Percentiles rank a stretch among this genome's conserved stretches.
Conservation (phyloP, 768 basidiomycete species). For the Cyclocybe aegerita region DNA sequence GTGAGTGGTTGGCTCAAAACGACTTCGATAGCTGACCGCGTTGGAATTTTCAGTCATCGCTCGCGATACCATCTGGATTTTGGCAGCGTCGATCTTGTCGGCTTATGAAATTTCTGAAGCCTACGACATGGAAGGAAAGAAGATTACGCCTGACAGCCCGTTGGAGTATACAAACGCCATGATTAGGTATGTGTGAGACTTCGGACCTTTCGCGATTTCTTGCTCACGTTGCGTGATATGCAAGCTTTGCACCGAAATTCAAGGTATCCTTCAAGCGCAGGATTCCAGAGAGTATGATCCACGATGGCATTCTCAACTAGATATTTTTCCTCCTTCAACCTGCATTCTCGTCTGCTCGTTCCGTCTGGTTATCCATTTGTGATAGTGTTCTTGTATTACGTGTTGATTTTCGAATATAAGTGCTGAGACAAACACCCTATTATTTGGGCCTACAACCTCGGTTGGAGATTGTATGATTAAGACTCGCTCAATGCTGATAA, state of each 20-base stretch:
- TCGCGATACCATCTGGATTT: slow-evolving; percentile 9
- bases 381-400: no score
- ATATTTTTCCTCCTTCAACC: neutral
- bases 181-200: neutral
- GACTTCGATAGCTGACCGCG: neutral
- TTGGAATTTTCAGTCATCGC: slow-evolving; percentile 1
- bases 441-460: no score
- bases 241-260: slow-evolving; percentile 4
- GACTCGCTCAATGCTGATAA: no score
- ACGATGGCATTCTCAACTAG: neutral
- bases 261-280: slow-evolving; percentile 1
- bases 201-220: neutral
- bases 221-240: no score
- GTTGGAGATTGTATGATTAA: no score
- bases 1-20: neutral
- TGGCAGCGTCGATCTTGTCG: slow-evolving; percentile 5
- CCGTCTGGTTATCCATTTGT: no score
- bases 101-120: neutral
- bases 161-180: slow-evolving; percentile 5
- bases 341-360: no score
- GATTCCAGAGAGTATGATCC: neutral
- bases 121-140: slow-evolving; percentile 3
- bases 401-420: no score
- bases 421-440: no score
- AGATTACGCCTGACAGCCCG: slow-evolving; percentile 1